Evolutionary conservation across 306 rosid species (phyloP).

Genomic region (Quercus agrifolia): DNA sequence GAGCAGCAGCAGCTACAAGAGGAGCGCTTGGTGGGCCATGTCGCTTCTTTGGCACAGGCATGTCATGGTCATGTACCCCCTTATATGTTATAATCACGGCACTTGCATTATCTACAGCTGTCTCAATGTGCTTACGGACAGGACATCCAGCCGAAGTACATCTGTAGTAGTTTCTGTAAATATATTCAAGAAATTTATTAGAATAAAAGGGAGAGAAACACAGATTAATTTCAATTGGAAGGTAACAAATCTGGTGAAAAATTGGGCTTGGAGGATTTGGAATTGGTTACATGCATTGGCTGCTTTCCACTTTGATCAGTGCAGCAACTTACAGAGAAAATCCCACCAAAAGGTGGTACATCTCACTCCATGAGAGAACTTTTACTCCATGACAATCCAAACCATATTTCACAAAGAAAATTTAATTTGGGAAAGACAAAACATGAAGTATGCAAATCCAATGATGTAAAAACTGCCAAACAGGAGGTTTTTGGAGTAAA

Average conservation of each 20-base stretch:
- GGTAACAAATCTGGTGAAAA: not conserved
- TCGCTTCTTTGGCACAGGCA: slow-evolving; percentile 93
- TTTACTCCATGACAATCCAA: not conserved
- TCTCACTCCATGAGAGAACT: not conserved
- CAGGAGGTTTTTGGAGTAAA: not conserved
- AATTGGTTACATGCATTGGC: slow-evolving; percentile 3
- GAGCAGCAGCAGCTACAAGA: slow-evolving; percentile 78
- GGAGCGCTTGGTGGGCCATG: slow-evolving; percentile 86
- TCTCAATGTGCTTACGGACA: slow-evolving; percentile 88
- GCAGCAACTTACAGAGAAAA: not conserved
- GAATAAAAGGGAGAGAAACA: slow-evolving; percentile 10
- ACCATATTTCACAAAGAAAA: not conserved
- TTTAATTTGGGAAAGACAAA: not conserved
- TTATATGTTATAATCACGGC: slow-evolving; percentile 83
- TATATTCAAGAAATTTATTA: slow-evolving; percentile 18
- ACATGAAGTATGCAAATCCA: not conserved
- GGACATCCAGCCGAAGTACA: slow-evolving; percentile 99
- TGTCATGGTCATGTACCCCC: slow-evolving; percentile 92
- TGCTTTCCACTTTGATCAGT: not conserved
- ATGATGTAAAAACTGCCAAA: too few species aligned
- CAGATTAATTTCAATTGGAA: not conserved
- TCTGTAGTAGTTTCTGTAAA: slow-evolving; percentile 90
- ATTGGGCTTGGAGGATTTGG: not conserved
- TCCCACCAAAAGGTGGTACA: not conserved
- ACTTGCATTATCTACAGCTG: slow-evolving; percentile 61